Evolutionary conservation across 805 yeast genomes (phyloP).

Genomic region (Candida ascalaphidarum): DNA sequence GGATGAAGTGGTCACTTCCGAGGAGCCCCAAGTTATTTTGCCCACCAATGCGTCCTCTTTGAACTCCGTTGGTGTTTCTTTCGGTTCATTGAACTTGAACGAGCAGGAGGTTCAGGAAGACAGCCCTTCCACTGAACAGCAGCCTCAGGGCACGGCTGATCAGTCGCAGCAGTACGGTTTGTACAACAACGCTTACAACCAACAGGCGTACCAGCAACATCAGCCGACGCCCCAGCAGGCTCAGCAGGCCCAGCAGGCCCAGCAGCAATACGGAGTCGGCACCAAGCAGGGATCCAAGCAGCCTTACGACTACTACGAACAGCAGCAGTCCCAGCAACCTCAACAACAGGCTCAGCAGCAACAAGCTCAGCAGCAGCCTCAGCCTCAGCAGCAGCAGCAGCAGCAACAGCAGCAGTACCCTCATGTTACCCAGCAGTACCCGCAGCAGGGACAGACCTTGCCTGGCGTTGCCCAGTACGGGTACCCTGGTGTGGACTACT

Average conservation of each 20-base stretch:
- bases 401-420: conserved; percentile 2
- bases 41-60: conserved; percentile 42
- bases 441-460: conserved; percentile 31
- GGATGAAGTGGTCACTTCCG: conserved; percentile 5
- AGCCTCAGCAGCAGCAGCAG: too few species aligned
- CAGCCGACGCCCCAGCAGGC: conserved; percentile 3
- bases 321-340: conserved; percentile 11
- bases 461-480: conserved; percentile 35
- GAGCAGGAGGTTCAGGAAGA: conserved; percentile 35
- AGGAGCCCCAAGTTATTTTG: conserved; percentile 37
- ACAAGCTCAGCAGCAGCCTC: conserved; percentile 22
- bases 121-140: conserved; percentile 7
- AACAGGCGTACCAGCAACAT: conserved; percentile 2
- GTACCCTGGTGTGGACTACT: conserved; percentile 37
- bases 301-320: conserved; percentile 24
- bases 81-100: conserved; percentile 48
- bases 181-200: conserved; percentile 4
- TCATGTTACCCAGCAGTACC: conserved; percentile 36
- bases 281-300: conserved; percentile 9
- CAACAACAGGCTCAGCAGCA: conserved; percentile 29
- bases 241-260: conserved; percentile 7
- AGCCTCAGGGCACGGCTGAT: conserved; percentile 3
- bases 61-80: conserved; percentile 49
- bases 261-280: conserved; percentile 2
- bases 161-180: conserved; percentile 4